phyloP scores from a whole-genome alignment of 208 protist genomes.

The Naegleria gruberi region DNA sequence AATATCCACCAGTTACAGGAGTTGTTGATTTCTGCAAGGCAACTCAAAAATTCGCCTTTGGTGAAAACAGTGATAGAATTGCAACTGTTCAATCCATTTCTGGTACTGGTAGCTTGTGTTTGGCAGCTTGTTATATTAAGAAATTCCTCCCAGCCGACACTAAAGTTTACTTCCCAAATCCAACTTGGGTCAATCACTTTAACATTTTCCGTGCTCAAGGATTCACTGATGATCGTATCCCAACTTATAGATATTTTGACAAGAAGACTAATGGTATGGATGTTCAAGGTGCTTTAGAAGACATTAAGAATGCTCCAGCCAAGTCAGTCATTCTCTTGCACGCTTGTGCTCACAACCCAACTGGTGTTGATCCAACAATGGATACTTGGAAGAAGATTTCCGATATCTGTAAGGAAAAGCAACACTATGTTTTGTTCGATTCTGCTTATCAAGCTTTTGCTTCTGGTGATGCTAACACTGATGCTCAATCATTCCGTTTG shows the following conservation, averaged over 20 bases:
- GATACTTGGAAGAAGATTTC: conserved; percentile 73
- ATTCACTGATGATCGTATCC: conserved; percentile 41
- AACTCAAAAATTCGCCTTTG: conserved; percentile 40
- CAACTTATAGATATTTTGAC: conserved; percentile 35
- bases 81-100: conserved; percentile 64
- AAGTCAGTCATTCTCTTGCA: conserved; percentile 89
- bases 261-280: conserved; percentile 56
- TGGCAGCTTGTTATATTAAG: conserved; percentile 58
- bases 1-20: conserved; percentile 34
- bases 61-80: conserved; percentile 28
- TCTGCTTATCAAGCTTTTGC: conserved; percentile 92
- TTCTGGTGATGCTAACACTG: conserved; percentile 83
- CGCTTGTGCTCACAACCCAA: conserved; percentile 97
- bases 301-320: conserved; percentile 57
- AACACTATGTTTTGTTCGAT: conserved; percentile 89
- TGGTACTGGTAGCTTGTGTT: conserved; percentile 70
- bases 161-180: conserved; percentile 63
- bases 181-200: conserved; percentile 74
- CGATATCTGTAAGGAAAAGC: conserved; percentile 59
- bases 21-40: conserved; percentile 25
- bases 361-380: conserved; percentile 87
- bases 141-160: conserved; percentile 43
- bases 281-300: conserved; percentile 68
- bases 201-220: conserved; percentile 53
- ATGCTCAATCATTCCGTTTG: conserved; percentile 68